phyloP scores from a whole-genome alignment of 1,284 basidiomycete genomes.

The Cutaneotrichosporon cavernicola region DNA sequence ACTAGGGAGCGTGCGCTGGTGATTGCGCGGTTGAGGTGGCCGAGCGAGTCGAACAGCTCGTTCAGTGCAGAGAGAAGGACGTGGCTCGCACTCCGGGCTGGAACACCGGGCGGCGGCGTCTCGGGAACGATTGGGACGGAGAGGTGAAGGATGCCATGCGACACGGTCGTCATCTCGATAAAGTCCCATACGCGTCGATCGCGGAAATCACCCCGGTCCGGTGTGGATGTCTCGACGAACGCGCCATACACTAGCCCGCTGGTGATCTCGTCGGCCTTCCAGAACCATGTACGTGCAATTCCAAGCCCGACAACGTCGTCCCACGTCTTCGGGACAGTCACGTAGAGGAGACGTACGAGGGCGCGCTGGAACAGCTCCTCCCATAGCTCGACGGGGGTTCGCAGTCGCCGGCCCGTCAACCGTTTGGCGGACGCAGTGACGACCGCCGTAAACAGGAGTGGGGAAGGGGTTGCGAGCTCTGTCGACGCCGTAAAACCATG shows the following conservation, averaged over 20 bases:
- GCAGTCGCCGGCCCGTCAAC: constrained; percentile 6
- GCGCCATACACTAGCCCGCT: constrained; percentile 23
- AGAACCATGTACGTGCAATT: constrained; percentile 27
- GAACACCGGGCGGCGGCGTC: constrained; percentile 24
- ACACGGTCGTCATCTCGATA: constrained; percentile 25
- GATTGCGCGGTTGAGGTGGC: constrained; percentile 22
- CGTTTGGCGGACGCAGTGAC: constrained; percentile 24
- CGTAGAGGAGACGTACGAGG: constrained; percentile 23
- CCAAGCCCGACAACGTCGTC: constrained; percentile 27
- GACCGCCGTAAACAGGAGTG: constrained; percentile 24
- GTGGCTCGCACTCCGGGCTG: constrained; percentile 15
- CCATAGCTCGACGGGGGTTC: constrained; percentile 20
- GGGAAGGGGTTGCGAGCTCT: constrained; percentile 23
- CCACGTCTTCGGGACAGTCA: constrained; percentile 24
- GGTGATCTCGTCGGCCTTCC: constrained; percentile 28
- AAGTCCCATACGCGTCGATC: constrained; percentile 30
- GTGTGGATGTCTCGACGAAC: constrained; percentile 23
- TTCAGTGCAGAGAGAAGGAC: constrained; percentile 25
- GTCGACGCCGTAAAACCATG: constrained; percentile 26
- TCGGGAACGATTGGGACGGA: constrained; percentile 23
- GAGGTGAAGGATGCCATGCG: constrained; percentile 27
- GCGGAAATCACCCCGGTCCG: constrained; percentile 19
- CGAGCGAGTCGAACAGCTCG: constrained; percentile 28
- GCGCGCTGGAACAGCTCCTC: constrained; percentile 27
- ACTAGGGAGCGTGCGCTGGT: constrained; percentile 22